Base-by-base conservation (phyloP, 179 eudicot genomes). In the Vitellaria paradoxa region DNA sequence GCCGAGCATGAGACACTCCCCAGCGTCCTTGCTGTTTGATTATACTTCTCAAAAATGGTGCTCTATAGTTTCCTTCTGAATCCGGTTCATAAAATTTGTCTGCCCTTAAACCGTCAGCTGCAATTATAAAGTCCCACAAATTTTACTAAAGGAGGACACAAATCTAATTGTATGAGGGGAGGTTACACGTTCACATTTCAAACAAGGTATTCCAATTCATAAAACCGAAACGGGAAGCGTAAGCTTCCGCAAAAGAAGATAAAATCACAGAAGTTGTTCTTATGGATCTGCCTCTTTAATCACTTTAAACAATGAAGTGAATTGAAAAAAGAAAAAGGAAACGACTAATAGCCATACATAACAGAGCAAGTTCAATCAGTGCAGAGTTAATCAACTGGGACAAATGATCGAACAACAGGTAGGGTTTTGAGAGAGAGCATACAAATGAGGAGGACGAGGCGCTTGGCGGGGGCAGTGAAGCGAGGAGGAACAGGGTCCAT, bases 1-100 rank as follows among this genome's bases (percentile, higher is more conserved):
- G 98, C 42, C 99, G 93, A 76, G 98, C 99, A 87, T 96, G 97
- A 49, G 99, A 96, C 37, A 96, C 99, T 57, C 99, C 99, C 99
- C 99, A 96, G 26, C 99, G 92, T 49, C 99, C 99, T 69, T 79
- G 86, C 74, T 85, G 86, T 81, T 90, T 90, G 59, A 96, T 96
- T 70, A 96, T 84, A 81, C 87, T 91, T 84, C 99, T 91, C 76
- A 96, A 82, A 73, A 96, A 96, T 9, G 99, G 98, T 18, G 98
- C 99, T 75, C 99, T 88, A 77, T 83, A 93, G 73, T 83, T 90
- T 74, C 98, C 99, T 67, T 86, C 81, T 11, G 84, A 79, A 85
- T 96, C 99, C 26, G 91, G 97, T 88, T 93, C 99, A 78, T 72
- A 96, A 81, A 93, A 96, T 76, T 93, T 96, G 82, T 96, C 99